Percentiles rank a stretch among this genome's conserved stretches.
Conservation (phyloP, 805 yeast genomes). For the Komagataella phaffii region DNA sequence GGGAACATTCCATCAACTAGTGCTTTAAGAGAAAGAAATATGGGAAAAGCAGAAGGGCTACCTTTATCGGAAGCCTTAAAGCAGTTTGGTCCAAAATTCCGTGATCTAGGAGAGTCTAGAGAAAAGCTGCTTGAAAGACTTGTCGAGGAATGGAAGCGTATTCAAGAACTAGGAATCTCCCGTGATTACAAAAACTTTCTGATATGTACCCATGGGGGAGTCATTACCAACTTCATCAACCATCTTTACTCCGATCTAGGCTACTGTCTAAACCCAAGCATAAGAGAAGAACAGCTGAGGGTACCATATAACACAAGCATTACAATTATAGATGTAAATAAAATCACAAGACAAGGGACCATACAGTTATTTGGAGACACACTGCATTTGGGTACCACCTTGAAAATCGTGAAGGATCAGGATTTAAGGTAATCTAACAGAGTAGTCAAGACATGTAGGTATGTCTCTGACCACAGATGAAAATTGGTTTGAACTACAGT, state of each 20-base stretch:
- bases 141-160: slow-evolving; percentile 25
- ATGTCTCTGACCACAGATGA: background rate
- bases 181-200: slow-evolving; percentile 33
- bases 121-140: slow-evolving; percentile 35
- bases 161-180: slow-evolving; percentile 23
- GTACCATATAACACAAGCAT: slow-evolving; percentile 72
- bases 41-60: slow-evolving; percentile 79
- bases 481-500: too few species aligned
- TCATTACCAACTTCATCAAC: slow-evolving; percentile 46
- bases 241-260: slow-evolving; percentile 28
- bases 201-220: slow-evolving; percentile 73
- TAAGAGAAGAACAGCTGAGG: slow-evolving; percentile 25
- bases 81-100: slow-evolving; percentile 41
- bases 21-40: slow-evolving; percentile 53
- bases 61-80: slow-evolving; percentile 47
- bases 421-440: slow-evolving; percentile 19
- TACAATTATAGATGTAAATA: slow-evolving; percentile 47
- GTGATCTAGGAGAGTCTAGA: slow-evolving; percentile 53
- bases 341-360: slow-evolving; percentile 22
- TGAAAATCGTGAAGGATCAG: slow-evolving; percentile 31
- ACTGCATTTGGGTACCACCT: slow-evolving; percentile 47
- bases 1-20: slow-evolving; percentile 18
- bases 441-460: background rate
- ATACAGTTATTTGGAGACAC: slow-evolving; percentile 54
- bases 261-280: slow-evolving; percentile 23